Conservation (phyloP, 2,329 filamentous ascomycete genomes). For the Aspergillus costaricaensis region DNA sequence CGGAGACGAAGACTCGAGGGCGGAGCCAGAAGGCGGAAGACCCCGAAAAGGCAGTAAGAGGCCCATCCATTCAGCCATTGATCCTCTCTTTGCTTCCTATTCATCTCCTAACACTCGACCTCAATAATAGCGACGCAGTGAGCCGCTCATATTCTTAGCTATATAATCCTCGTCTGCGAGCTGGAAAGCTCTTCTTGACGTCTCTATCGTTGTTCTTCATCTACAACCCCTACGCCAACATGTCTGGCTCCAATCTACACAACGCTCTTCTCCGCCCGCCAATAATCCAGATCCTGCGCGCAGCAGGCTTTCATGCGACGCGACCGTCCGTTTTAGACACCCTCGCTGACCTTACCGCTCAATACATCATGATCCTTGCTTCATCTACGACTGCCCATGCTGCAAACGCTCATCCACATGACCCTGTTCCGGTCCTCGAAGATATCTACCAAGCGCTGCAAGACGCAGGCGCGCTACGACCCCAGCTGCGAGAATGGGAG, state of each 20-base stretch:
- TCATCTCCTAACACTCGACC: background rate
- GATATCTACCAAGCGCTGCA: slow-evolving; percentile 86
- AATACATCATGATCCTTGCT: slow-evolving; percentile 76
- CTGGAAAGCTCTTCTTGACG: background rate
- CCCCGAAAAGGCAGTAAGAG: background rate
- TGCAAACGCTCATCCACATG: slow-evolving; percentile 65
- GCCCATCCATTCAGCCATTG: background rate
- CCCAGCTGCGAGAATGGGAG: slow-evolving; percentile 66
- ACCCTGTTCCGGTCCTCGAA: slow-evolving; percentile 65
- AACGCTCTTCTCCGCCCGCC: slow-evolving; percentile 82
- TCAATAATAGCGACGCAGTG: background rate
- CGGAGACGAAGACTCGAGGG: background rate
- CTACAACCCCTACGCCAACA: slow-evolving; percentile 30
- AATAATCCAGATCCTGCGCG: slow-evolving; percentile 87
- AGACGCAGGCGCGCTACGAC: slow-evolving; percentile 73
- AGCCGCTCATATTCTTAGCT: background rate
- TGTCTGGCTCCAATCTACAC: slow-evolving; percentile 57
- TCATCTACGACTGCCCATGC: slow-evolving; percentile 72
- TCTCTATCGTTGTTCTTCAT: background rate
- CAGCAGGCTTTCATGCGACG: slow-evolving; percentile 83
- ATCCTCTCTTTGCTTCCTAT: slow-evolving; percentile 8
- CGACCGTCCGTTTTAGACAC: slow-evolving; percentile 81
- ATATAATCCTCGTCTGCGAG: background rate
- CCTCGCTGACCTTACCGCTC: slow-evolving; percentile 80
- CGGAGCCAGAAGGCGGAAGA: slow-evolving; percentile 9